Percentiles rank a stretch among this genome's conserved stretches.
phyloP scores from a whole-genome alignment of 2,329 filamentous ascomycete species.

The Fusarium napiforme region DNA sequence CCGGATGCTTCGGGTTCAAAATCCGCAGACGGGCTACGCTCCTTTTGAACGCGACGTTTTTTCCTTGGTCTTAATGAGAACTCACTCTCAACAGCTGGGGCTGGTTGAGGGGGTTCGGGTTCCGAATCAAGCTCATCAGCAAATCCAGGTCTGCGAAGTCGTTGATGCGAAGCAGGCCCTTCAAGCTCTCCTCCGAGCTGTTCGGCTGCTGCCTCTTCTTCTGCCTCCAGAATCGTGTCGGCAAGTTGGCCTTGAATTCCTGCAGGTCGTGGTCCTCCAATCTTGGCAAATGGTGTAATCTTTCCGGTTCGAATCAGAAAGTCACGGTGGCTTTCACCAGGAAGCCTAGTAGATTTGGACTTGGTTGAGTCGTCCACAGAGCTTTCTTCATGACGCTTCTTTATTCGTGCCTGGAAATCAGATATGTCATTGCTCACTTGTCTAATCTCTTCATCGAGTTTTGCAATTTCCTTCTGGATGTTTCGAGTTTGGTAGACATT shows the following conservation, averaged over 20 bases:
- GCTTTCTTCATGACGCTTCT: conserved; percentile 72
- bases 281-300: conserved; percentile 92
- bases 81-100: conserved; percentile 56
- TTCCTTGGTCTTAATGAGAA: conserved; percentile 70
- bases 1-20: conserved; percentile 53
- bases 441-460: conserved; percentile 72
- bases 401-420: conserved; percentile 84
- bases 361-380: conserved; percentile 56
- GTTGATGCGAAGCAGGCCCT: conserved; percentile 74
- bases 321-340: conserved; percentile 85
- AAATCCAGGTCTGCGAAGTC: conserved; percentile 79
- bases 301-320: conserved; percentile 96
- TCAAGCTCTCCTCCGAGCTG: conserved; percentile 55
- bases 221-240: conserved; percentile 82
- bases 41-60: conserved; percentile 57
- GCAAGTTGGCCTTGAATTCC: conserved; percentile 76
- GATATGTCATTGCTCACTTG: conserved; percentile 76
- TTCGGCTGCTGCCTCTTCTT: conserved; percentile 70
- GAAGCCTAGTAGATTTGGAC: conserved; percentile 68
- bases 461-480: conserved; percentile 72
- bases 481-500: conserved; percentile 65
- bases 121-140: conserved; percentile 50
- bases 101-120: conserved; percentile 25
- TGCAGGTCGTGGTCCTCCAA: conserved; percentile 71
- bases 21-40: conserved; percentile 58